Evolutionary conservation across 2,329 filamentous ascomycete genomes (phyloP).

Genomic region (Bipolaris zeicola): DNA sequence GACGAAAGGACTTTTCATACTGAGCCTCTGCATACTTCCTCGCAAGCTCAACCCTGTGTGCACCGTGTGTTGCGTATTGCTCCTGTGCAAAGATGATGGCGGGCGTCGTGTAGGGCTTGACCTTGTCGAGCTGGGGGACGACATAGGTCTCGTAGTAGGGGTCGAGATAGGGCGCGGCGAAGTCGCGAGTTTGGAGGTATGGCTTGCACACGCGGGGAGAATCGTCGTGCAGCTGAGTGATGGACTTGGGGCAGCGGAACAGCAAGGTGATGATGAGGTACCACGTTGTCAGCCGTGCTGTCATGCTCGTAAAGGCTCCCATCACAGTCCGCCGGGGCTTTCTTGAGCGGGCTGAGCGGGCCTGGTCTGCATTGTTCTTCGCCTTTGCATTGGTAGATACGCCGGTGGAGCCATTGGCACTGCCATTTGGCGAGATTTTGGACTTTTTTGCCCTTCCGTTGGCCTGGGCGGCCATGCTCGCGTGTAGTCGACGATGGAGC

Average conservation of each 20-base stretch:
- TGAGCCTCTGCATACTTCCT: conserved; percentile 70
- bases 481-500: conserved; percentile 14
- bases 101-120: conserved; percentile 76
- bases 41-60: conserved; percentile 71
- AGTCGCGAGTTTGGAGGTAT: conserved; percentile 71
- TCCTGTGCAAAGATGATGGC: conserved; percentile 66
- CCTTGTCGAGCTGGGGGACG: conserved; percentile 78
- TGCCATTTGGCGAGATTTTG: conserved; percentile 36
- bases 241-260: conserved; percentile 78
- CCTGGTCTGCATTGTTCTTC: conserved; percentile 38
- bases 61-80: conserved; percentile 71
- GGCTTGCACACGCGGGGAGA: conserved; percentile 82
- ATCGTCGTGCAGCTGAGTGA: conserved; percentile 68
- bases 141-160: conserved; percentile 88
- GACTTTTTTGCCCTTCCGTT: conserved; percentile 47
- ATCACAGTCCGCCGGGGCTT: conserved; percentile 30
- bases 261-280: conserved; percentile 80
- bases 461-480: conserved; percentile 46
- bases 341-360: conserved; percentile 21
- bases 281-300: conserved; percentile 71
- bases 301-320: conserved; percentile 40
- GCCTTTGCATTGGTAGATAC: conserved; percentile 34
- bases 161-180: conserved; percentile 73
- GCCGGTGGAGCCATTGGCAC: conserved; percentile 30
- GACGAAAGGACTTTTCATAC: conserved; percentile 80